Base-by-base conservation (phyloP, 2,329 filamentous ascomycete species). In the Aspergillus calidoustus region DNA sequence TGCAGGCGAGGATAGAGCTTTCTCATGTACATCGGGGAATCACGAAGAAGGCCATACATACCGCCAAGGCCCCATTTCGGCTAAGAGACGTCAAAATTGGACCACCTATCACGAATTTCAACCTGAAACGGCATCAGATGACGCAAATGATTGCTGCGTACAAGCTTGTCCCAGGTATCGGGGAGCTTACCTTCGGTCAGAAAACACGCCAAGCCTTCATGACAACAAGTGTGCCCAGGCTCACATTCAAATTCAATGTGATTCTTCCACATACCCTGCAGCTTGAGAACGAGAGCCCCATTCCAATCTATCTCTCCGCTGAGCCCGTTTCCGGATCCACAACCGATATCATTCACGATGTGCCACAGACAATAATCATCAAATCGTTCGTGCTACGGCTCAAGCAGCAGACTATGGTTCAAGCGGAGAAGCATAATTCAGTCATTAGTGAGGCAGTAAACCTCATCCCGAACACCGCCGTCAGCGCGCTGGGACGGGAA, bases 1-100 rank as follows among this genome's bases (percentile, higher is more conserved):
- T 60, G 7, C n/a, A 60, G 43, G 57, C 57, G 25, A 43, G 9
- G 22, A 43, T 60, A 17, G 57, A 49, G 7, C 25, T 60, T 15
- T 3, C 23, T 3, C 51, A 41, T n/a, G 30, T 49, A 25, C 19
- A 50, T 23, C 38, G 43, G 23, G 57, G 57, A 7, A 19, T 43
- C 11, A 30, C 46, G 8, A 31, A 38, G 7, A 48, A n/a, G 15
- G 28, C 41, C 22, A 8, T 3, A 22, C 30, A 54, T 11, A 48
- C 43, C 11, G 31, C 57, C 4, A 60, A 13, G 7, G 51, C 57
- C 7, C 31, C 50, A 8, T 49, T 60, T 22, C 19, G 5, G 7
- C 13, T 60, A n/a, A 54, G 25, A 31, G 49, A 54, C 25, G 44
- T 54, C 7, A 19, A 34, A 3, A 34, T n/a, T 7, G 57, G 52